Conservation (phyloP, 345 rosid species). For the Populus ilicifolia region DNA sequence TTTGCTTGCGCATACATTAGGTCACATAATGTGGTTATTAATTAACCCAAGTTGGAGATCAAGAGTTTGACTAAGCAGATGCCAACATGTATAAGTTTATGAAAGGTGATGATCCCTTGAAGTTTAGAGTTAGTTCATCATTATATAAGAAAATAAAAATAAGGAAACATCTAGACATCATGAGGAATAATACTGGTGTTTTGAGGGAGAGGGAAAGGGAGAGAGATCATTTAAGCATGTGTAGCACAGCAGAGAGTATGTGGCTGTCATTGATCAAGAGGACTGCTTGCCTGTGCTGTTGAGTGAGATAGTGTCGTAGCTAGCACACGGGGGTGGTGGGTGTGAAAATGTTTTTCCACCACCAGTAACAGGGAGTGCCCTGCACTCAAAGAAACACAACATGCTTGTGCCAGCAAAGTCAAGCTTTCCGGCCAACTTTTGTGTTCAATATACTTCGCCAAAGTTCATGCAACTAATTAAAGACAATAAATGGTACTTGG, state of each 20-base stretch:
- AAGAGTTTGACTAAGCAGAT: neutral
- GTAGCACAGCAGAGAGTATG: neutral
- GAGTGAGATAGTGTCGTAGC: neutral
- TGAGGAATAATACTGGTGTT: neutral
- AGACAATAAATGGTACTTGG: neutral
- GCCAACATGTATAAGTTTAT: neutral
- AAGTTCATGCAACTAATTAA: conserved; percentile 37
- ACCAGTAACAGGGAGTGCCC: conserved; percentile 54
- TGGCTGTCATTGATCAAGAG: neutral
- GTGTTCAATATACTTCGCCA: conserved; percentile 20
- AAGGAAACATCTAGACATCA: neutral
- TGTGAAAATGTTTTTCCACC: conserved; percentile 31
- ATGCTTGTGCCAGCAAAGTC: conserved; percentile 69
- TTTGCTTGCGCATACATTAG: neutral
- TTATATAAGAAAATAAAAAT: neutral
- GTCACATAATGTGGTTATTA: neutral
- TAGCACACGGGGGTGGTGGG: neutral
- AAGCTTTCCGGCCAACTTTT: conserved; percentile 74
- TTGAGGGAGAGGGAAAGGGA: neutral
- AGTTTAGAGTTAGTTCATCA: neutral
- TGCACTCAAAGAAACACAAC: conserved; percentile 81
- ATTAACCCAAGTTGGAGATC: neutral
- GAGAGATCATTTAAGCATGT: neutral
- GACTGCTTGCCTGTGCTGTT: neutral
- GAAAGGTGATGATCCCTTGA: neutral